Base-by-base conservation (phyloP, 805 yeast genomes). In the Blastobotrys mokoenaii region DNA sequence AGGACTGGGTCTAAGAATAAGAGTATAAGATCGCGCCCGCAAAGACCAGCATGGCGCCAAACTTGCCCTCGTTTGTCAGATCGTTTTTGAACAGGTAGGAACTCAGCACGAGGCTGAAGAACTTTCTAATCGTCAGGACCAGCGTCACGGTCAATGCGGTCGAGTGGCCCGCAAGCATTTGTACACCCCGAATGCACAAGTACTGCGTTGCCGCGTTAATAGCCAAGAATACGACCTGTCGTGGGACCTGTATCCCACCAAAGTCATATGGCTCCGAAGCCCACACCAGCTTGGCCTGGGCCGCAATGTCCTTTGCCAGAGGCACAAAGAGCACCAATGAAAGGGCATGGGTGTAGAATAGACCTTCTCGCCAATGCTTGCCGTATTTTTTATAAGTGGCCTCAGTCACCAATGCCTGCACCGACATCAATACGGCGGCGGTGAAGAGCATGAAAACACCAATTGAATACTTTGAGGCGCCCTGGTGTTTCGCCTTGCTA, bases 161-260 rank as follows among this genome's bases (percentile, higher is more conserved):
- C 1, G 80, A 70, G 6, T 59, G 59, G 15, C 82, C 76, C 0
- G 80, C 77, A 18, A 84, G 63, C 54, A 67, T 68, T 55, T 79
- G 81, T 10, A 83, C 90, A 3, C 90, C 88, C 10, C 74, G 63
- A 1, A 80, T 76, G 56, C 94, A 84, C 2, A 77, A 43, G 51
- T 73, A 69, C 59, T 80, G 86, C 0, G 84, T 76, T 1, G 68
- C 12, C 14, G 70, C 69, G 54, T 79, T 80, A 11, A 68, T 50
- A 2, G 62, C 10, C 15, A 78, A 53, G 51, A 63, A 61, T 6
- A 57, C 44, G 14, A 56, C 43, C 38, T 54, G 63, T 32, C 53
- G 51, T 1, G 67, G 58, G 10, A 67, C 31, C 8, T 41, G 20
- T 4, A 22, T 8, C 10, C 53, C 17, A 1, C 57, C 57, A 8